Evolutionary conservation across 352 stramenopile species (phyloP).

Genomic region (Globisporangium alternatum): DNA sequence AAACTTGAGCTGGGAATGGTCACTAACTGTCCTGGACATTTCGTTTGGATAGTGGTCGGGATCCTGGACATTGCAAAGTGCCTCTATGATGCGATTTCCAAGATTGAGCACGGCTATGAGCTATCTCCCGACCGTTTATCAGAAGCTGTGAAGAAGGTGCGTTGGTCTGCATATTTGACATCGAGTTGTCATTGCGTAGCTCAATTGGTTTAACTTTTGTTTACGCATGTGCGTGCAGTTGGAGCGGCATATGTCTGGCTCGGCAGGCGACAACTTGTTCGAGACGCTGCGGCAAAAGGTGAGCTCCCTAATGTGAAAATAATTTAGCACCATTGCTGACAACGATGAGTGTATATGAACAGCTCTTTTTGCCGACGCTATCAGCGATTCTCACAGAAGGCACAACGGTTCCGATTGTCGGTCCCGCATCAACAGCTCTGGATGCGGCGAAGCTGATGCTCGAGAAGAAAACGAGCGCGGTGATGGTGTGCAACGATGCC

Average conservation of each 20-base stretch:
- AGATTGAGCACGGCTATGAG: slow-evolving; percentile 91
- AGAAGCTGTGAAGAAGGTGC: slow-evolving; percentile 78
- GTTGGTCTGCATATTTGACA: neutral
- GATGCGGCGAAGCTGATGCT: slow-evolving; percentile 81
- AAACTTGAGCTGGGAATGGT: neutral
- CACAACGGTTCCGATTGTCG: slow-evolving; percentile 56
- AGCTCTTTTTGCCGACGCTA: slow-evolving; percentile 85
- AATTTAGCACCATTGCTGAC: no score
- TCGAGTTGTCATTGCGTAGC: neutral
- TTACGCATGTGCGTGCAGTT: slow-evolving; percentile 27
- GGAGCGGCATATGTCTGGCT: slow-evolving; percentile 50
- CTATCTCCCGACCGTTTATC: slow-evolving; percentile 66
- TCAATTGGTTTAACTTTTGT: neutral
- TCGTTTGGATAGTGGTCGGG: slow-evolving; percentile 77
- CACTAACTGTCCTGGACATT: neutral
- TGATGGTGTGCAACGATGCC: slow-evolving; percentile 90
- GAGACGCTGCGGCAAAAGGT: slow-evolving; percentile 84
- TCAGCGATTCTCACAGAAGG: slow-evolving; percentile 70
- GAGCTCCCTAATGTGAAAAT: no score
- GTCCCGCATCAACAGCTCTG: slow-evolving; percentile 46
- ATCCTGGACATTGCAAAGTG: slow-evolving; percentile 98
- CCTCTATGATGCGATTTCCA: slow-evolving; percentile 96
- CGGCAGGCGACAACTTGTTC: slow-evolving; percentile 65
- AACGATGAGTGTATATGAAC: neutral
- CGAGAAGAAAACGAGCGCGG: slow-evolving; percentile 73